A percentile compares a stretch with the other conserved stretches of the same genome.
phyloP scores from a whole-genome alignment of 345 rosid species.

The Gossypium anomalum region DNA sequence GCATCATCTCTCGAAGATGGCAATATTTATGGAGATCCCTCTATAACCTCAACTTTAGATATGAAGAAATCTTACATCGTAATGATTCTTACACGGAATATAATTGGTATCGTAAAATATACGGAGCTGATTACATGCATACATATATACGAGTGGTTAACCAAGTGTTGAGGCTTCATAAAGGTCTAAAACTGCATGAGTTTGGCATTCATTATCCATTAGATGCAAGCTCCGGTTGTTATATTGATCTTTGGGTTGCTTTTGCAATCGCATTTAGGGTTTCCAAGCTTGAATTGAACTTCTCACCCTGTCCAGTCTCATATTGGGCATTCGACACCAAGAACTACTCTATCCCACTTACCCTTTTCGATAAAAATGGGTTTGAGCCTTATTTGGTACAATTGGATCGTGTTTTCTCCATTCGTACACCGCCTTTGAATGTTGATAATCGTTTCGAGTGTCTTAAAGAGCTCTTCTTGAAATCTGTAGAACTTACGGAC shows the following conservation, averaged over 20 bases:
- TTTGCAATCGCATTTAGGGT: background rate
- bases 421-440: background rate
- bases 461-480: background rate
- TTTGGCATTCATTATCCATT: background rate
- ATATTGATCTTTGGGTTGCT: no score
- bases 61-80: no score
- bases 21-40: background rate
- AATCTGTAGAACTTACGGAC: background rate
- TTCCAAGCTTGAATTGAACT: background rate
- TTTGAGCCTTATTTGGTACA: background rate
- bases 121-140: background rate
- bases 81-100: no score
- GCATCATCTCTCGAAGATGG: no score
- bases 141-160: background rate
- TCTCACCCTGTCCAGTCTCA: background rate
- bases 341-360: background rate
- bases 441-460: background rate
- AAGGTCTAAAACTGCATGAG: background rate
- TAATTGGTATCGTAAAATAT: background rate
- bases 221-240: background rate
- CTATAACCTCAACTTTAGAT: background rate
- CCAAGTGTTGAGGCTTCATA: background rate
- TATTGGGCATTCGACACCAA: background rate
- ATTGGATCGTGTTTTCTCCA: background rate
- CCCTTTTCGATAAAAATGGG: background rate